A percentile compares a stretch with the other conserved stretches of the same genome.
phyloP scores from a whole-genome alignment of 2,329 filamentous ascomycete species.

The Tolypocladium pustulatum region DNA sequence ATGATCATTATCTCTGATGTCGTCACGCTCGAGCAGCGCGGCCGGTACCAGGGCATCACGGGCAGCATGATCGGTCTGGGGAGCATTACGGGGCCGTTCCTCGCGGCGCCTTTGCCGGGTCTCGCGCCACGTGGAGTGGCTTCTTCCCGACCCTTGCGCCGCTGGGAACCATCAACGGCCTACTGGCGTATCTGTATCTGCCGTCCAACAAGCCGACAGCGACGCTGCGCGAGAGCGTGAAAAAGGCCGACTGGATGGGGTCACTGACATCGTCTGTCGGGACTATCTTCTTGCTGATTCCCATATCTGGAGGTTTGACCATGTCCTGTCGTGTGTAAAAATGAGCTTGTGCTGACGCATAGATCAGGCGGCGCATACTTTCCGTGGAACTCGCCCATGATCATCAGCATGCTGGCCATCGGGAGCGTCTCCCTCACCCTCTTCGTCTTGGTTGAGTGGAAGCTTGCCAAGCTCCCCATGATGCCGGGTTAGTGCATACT shows the following conservation, averaged over 20 bases:
- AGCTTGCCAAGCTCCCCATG: conserved; percentile 60
- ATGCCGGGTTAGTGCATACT: conserved; percentile 40
- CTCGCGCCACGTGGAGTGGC: conserved; percentile 27
- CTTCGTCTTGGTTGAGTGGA: conserved; percentile 62
- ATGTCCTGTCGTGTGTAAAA: neutral
- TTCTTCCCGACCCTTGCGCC: conserved; percentile 40
- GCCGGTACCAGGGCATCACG: conserved; percentile 39
- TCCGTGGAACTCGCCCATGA: conserved; percentile 54
- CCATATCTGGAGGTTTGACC: conserved; percentile 43
- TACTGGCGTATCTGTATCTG: conserved; percentile 34
- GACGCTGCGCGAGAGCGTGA: conserved; percentile 33
- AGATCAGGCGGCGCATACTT: conserved; percentile 14
- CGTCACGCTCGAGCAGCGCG: conserved; percentile 46
- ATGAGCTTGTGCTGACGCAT: neutral
- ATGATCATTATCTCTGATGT: conserved; percentile 55
- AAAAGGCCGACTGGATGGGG: conserved; percentile 49
- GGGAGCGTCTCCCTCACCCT: conserved; percentile 47
- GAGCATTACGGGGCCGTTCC: conserved; percentile 30
- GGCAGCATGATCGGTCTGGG: conserved; percentile 29
- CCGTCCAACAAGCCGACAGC: conserved; percentile 40
- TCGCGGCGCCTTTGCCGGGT: conserved; percentile 26
- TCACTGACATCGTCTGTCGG: conserved; percentile 42
- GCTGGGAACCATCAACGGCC: conserved; percentile 31
- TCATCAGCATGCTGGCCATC: conserved; percentile 63
- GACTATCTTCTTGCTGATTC: conserved; percentile 51